phyloP scores from a whole-genome alignment of 257 asterid genomes.

The Ocimum tenuiflorum region DNA sequence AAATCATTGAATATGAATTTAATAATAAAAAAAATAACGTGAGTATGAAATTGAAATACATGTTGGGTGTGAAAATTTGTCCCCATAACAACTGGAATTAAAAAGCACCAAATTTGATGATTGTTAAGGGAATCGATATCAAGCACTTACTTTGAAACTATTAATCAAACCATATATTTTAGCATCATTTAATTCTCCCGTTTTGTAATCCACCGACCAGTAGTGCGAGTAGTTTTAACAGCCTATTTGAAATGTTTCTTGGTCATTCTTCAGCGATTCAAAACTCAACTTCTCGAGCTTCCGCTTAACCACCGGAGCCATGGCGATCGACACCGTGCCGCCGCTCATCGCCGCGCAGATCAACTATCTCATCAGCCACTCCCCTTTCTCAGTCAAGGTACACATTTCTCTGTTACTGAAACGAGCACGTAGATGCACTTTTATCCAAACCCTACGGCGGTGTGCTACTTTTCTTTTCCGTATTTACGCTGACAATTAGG shows the following conservation, averaged over 20 bases:
- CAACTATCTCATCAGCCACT: slow-evolving; percentile 51
- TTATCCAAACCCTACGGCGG: not conserved
- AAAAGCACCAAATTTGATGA: too few relatives aligned
- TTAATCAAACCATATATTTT: too few relatives aligned
- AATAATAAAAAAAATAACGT: too few relatives aligned
- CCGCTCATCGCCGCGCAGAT: slow-evolving; percentile 82
- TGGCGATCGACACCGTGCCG: slow-evolving; percentile 76
- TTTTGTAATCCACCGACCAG: too few relatives aligned
- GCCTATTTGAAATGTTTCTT: not conserved
- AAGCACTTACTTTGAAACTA: too few relatives aligned
- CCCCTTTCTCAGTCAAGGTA: slow-evolving; percentile 79
- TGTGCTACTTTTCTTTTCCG: not conserved
- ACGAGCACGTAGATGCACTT: not conserved
- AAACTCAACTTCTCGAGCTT: not conserved
- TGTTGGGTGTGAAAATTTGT: too few relatives aligned
- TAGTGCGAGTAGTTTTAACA: too few relatives aligned
- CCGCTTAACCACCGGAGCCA: slow-evolving; percentile 22
- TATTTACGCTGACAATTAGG: not conserved
- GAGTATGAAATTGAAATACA: too few relatives aligned
- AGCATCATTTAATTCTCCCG: too few relatives aligned
- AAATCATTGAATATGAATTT: too few relatives aligned
- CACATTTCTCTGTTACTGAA: not conserved
- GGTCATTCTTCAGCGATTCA: not conserved
- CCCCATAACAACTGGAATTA: too few relatives aligned
- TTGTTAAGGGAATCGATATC: too few relatives aligned